Conservation (phyloP, 2,329 filamentous ascomycete species). For the Xylariales sp. region DNA sequence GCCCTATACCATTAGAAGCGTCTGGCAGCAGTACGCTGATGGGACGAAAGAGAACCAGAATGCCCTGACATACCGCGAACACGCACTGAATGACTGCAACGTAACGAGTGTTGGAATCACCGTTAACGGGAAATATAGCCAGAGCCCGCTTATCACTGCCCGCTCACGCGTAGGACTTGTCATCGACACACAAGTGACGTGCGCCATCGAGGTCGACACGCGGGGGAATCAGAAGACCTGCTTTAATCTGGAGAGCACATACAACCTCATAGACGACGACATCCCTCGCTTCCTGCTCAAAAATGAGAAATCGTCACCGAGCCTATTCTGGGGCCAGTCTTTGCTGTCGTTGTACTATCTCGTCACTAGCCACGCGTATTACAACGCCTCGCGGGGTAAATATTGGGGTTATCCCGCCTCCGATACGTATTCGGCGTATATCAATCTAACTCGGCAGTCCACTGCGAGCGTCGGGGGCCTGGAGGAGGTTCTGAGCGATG, state of each 20-base stretch:
- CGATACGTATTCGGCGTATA: slow-evolving; percentile 16
- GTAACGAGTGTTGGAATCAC: slow-evolving; percentile 27
- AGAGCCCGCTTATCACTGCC: slow-evolving; percentile 14
- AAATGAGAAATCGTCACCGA: slow-evolving; percentile 24
- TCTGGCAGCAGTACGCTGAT: slow-evolving; percentile 23
- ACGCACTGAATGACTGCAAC: slow-evolving; percentile 27
- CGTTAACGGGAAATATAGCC: slow-evolving; percentile 21
- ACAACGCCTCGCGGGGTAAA: neutral
- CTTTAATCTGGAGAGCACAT: slow-evolving; percentile 24
- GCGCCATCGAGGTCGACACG: slow-evolving; percentile 31
- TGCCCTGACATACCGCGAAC: slow-evolving; percentile 28
- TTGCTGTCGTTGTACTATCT: slow-evolving; percentile 30
- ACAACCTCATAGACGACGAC: slow-evolving; percentile 28
- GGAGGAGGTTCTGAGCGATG: slow-evolving; percentile 30
- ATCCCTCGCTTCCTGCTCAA: slow-evolving; percentile 28
- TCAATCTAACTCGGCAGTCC: slow-evolving; percentile 16
- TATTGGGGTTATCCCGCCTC: slow-evolving; percentile 7
- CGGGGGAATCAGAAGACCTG: slow-evolving; percentile 16
- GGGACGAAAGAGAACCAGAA: slow-evolving; percentile 13
- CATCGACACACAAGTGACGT: slow-evolving; percentile 14
- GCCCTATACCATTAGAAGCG: slow-evolving; percentile 26
- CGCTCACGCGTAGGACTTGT: slow-evolving; percentile 26
- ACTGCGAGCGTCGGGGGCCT: slow-evolving; percentile 20
- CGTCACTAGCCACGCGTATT: slow-evolving; percentile 19
- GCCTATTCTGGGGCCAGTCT: slow-evolving; percentile 37